phyloP scores from a whole-genome alignment of 2,329 filamentous ascomycete genomes.

The Teratosphaeria viscida region DNA sequence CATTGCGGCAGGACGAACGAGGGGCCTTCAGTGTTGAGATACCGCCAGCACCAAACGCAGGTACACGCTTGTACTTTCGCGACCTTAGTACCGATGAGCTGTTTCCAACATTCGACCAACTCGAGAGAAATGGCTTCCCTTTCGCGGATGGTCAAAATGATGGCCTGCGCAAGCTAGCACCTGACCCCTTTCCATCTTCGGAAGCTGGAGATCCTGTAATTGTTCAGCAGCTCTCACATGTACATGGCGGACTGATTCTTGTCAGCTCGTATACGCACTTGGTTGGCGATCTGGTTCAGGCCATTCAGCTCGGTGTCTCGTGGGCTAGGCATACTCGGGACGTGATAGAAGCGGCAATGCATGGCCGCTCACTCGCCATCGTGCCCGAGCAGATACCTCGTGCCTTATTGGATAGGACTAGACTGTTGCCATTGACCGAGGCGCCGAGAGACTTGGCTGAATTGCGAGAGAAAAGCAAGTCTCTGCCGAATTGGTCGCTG shows the following conservation, averaged over 20 bases:
- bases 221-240: slow-evolving; percentile 1
- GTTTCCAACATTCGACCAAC: slow-evolving; percentile 4
- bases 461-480: background rate
- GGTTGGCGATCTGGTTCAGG: slow-evolving; percentile 1
- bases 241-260: slow-evolving; percentile 3
- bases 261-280: slow-evolving; percentile 2
- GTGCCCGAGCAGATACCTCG: background rate
- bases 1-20: slow-evolving; percentile 1
- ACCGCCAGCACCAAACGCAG: slow-evolving; percentile 1
- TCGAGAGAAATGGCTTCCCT: slow-evolving; percentile 1
- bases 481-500: slow-evolving; percentile 1
- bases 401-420: background rate
- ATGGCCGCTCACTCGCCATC: background rate
- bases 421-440: background rate
- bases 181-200: background rate
- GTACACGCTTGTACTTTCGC: slow-evolving; percentile 2
- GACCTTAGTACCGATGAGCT: slow-evolving; percentile 3
- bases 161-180: slow-evolving; percentile 1
- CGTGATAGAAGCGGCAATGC: background rate
- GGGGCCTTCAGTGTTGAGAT: slow-evolving; percentile 4
- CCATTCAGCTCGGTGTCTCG: background rate
- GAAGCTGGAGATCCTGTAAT: background rate
- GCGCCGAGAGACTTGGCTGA: background rate
- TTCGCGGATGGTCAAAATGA: slow-evolving; percentile 2
- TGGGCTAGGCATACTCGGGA: slow-evolving; percentile 2